Percentiles rank a stretch among this genome's conserved stretches.
These are phyloP conservation scores for Vaucheria bursata DNA, from an alignment of 352 stramenopile species.

Conservation along the genomic window DNA sequence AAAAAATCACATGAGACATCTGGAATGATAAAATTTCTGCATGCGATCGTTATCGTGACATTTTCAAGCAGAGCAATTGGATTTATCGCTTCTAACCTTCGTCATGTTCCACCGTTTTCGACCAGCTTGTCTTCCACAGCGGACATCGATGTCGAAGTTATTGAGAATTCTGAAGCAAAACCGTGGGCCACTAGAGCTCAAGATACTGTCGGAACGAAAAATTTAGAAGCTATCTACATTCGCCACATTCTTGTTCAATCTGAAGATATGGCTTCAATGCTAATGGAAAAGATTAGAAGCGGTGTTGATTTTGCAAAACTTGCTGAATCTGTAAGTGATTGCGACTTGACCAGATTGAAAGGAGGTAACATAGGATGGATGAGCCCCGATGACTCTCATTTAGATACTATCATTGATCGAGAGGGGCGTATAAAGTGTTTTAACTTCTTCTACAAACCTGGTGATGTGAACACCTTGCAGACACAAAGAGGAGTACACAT, in stretches of 20 bases:
- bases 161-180: slow-evolving; percentile 14
- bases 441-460: slow-evolving; percentile 31
- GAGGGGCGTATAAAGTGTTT: background rate
- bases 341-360: slow-evolving; percentile 23
- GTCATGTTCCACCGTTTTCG: too few relatives aligned
- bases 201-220: slow-evolving; percentile 37
- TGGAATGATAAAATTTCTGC: too few relatives aligned
- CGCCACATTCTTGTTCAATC: slow-evolving; percentile 44
- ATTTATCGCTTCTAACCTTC: too few relatives aligned
- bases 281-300: slow-evolving; percentile 18
- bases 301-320: slow-evolving; percentile 40
- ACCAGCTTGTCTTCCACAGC: too few relatives aligned
- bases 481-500: slow-evolving; percentile 32
- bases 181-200: slow-evolving; percentile 40
- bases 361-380: slow-evolving; percentile 25
- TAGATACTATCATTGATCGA: background rate
- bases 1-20: too few relatives aligned
- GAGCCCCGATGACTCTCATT: background rate
- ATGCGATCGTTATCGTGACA: too few relatives aligned
- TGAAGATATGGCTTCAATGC: slow-evolving; percentile 23
- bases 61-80: too few relatives aligned
- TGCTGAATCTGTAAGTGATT: slow-evolving; percentile 38
- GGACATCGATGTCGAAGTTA: background rate
- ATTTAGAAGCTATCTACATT: slow-evolving; percentile 42
- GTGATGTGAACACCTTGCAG: slow-evolving; percentile 19